Base-by-base conservation (phyloP, 495 filamentous ascomycete genomes). In the Tuber melanosporum region DNA sequence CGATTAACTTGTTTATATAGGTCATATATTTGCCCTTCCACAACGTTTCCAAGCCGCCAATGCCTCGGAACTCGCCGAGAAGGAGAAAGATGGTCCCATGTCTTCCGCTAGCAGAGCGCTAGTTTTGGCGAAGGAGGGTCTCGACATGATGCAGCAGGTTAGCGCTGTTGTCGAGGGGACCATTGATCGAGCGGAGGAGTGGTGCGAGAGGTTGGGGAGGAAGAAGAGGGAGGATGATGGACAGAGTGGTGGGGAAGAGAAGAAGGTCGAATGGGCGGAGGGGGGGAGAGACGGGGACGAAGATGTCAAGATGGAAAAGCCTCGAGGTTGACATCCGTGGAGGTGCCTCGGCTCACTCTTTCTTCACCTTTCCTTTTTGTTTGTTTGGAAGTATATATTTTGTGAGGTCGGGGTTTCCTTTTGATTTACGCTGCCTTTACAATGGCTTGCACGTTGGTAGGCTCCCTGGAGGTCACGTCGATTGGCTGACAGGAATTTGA, bases 81-180 rank as follows among this genome's bases (percentile, higher is more conserved):
- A 77, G 32, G 75, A 80, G 22, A 70, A 77, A 19, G 74, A 80
- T 69, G 78, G 77, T 1, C 78, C 78, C 3, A 77, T 77, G 19
- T 80, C 78, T 7, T 80, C 78, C 2, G 78, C 78, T 22, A 80
- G 79, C 26, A 92, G 90, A 22, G 93, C 94, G 47, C 80, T 97
- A 17, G 89, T 94, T 0, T 88, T 98, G 45, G 94, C 93, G 3
- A 91, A 91, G 76, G 94, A 97, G 83, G 92, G 93, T 3, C 87
- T 98, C 39, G 92, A 96, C 78, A 95, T 97, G 89, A 92, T 97
- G 88, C 86, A 88, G 0, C 92, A 96, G 82, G 93, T 98, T 66
- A 92, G 89, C 41, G 89, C 89, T 0, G 91, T 95, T 0, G 89
- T 97, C 41, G 91, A 93, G 80, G 89, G 91, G n/a, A 97, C 94